Conservation (phyloP, 495 filamentous ascomycete genomes). For the Articulospora tetracladia region DNA sequence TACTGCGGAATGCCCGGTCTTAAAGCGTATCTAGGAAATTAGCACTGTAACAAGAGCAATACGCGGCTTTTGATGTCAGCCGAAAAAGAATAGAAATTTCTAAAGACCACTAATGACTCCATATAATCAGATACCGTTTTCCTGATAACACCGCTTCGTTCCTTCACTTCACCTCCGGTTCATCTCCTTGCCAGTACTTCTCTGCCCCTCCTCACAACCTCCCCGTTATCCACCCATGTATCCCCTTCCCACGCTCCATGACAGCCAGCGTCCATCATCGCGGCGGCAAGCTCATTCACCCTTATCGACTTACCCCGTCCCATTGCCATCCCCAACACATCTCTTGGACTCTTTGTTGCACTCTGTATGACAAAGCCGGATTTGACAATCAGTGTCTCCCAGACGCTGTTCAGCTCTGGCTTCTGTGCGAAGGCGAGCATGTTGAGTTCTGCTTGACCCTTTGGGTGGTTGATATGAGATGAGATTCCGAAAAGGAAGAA, state of each 20-base stretch:
- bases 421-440: slow-evolving; percentile 10
- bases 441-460: slow-evolving; percentile 13
- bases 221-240: slow-evolving; percentile 29
- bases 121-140: neutral
- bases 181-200: neutral
- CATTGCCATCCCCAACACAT: slow-evolving; percentile 18
- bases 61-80: too few species aligned
- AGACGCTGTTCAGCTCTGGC: neutral
- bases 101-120: neutral
- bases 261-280: slow-evolving; percentile 32
- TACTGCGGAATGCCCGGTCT: neutral
- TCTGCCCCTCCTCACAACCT: slow-evolving; percentile 20
- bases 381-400: slow-evolving; percentile 17
- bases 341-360: slow-evolving; percentile 27
- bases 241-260: slow-evolving; percentile 30
- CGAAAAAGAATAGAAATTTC: neutral
- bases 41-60: too few species aligned
- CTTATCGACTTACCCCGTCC: slow-evolving; percentile 20
- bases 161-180: neutral
- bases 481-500: too few species aligned
- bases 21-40: neutral
- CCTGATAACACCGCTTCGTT: too few species aligned
- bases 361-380: slow-evolving; percentile 34
- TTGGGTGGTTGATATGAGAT: too few species aligned
- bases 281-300: slow-evolving; percentile 36